These are phyloP conservation scores for Arctium minus DNA, from an alignment of 129 eudicot species.

Conservation along the genomic window DNA sequence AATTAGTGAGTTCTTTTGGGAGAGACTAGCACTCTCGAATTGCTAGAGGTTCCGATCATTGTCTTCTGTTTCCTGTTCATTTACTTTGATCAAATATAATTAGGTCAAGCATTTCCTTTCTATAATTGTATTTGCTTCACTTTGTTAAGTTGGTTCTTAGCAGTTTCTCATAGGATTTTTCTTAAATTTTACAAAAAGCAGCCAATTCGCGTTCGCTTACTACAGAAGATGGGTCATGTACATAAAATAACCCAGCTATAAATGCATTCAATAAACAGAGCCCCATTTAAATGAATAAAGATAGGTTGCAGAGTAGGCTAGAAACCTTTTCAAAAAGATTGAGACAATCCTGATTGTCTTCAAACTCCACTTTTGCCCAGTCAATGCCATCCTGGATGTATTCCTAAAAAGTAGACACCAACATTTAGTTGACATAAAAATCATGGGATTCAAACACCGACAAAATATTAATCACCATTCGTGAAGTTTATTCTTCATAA, in stretches of 20 bases:
- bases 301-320: not conserved
- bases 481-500: not conserved
- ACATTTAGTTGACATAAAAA: not conserved
- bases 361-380: slow-evolving; percentile 94
- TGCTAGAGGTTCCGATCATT: too few species aligned
- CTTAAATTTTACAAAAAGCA: too few species aligned
- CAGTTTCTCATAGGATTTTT: too few species aligned
- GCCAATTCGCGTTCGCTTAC: too few species aligned
- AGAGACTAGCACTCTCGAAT: too few species aligned
- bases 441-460: not conserved
- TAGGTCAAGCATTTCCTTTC: too few species aligned
- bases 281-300: not conserved
- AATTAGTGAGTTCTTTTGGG: too few species aligned
- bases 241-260: not conserved
- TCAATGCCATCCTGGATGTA: slow-evolving; percentile 97
- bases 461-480: not conserved
- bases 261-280: not conserved
- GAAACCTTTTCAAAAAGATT: slow-evolving; percentile 88
- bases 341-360: slow-evolving; percentile 92
- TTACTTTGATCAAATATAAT: too few species aligned
- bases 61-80: too few species aligned
- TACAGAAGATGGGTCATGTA: too few species aligned
- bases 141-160: too few species aligned
- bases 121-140: too few species aligned
- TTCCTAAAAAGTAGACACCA: slow-evolving; percentile 48